Evolutionary conservation across 805 yeast genomes (phyloP).

Genomic region (Starmerella tilneyi): DNA sequence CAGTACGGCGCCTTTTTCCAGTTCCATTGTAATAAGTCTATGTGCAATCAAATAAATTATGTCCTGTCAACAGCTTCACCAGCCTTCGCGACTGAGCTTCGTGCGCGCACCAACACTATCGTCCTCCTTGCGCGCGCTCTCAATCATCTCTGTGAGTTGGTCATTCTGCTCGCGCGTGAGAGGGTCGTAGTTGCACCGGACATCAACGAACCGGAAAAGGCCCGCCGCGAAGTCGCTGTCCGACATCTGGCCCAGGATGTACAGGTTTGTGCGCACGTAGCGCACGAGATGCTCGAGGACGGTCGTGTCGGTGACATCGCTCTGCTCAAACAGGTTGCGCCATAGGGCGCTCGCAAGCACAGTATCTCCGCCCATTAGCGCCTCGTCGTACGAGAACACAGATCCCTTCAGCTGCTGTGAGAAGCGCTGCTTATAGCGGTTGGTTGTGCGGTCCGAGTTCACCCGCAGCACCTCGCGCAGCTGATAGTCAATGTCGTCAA

Average conservation of each 20-base stretch:
- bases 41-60: constrained; percentile 8
- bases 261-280: constrained; percentile 80
- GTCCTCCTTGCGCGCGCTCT: constrained; percentile 24
- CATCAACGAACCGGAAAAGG: constrained; percentile 71
- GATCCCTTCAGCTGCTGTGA: constrained; percentile 83
- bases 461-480: constrained; percentile 80
- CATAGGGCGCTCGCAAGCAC: constrained; percentile 37
- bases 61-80: constrained; percentile 13
- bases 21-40: background rate
- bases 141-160: constrained; percentile 24
- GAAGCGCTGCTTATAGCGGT: constrained; percentile 78
- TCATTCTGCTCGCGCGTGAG: constrained; percentile 52
- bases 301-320: constrained; percentile 66
- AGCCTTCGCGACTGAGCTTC: constrained; percentile 24
- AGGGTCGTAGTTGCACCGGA: constrained; percentile 65
- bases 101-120: constrained; percentile 21
- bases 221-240: constrained; percentile 94
- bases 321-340: constrained; percentile 84
- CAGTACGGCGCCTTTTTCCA: background rate
- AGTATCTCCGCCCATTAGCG: constrained; percentile 62
- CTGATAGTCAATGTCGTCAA: constrained; percentile 80
- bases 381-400: constrained; percentile 87
- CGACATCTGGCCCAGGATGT: constrained; percentile 71
- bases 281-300: constrained; percentile 83
- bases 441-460: constrained; percentile 67